phyloP scores from a whole-genome alignment of 305 asterid genomes.

The Lippia alba region DNA sequence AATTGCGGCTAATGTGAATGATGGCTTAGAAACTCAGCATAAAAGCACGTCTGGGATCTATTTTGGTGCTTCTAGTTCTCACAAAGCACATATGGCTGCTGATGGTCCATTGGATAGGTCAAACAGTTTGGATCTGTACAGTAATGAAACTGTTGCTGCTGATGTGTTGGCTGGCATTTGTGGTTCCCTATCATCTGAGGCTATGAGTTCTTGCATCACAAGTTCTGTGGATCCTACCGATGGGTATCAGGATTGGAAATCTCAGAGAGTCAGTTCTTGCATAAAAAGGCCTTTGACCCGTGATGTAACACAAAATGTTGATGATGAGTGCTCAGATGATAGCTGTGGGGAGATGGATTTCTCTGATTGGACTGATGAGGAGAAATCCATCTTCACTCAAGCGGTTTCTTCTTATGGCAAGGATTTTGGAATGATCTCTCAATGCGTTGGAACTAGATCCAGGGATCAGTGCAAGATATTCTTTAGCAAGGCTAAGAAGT shows the following conservation, averaged over 20 bases:
- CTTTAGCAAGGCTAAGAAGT: slow-evolving; percentile 87
- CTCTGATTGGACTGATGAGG: slow-evolving; percentile 92
- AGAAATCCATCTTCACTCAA: slow-evolving; percentile 72
- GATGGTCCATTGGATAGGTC: slow-evolving; percentile 54
- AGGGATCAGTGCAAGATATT: slow-evolving; percentile 85
- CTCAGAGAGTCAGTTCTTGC: slow-evolving; percentile 56
- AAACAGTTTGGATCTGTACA: slow-evolving; percentile 60
- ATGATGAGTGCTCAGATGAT: slow-evolving; percentile 92
- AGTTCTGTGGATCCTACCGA: slow-evolving; percentile 86
- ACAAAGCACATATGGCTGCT: slow-evolving; percentile 45
- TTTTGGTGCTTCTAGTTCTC: slow-evolving; percentile 47
- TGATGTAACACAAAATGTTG: slow-evolving; percentile 66
- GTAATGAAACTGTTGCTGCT: slow-evolving; percentile 84
- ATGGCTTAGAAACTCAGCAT: slow-evolving; percentile 52
- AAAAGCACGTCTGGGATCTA: slow-evolving; percentile 50
- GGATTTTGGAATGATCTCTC: slow-evolving; percentile 78
- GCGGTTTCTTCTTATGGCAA: slow-evolving; percentile 82
- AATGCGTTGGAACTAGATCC: slow-evolving; percentile 68
- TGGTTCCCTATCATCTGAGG: slow-evolving; percentile 96
- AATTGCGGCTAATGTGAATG: slow-evolving; percentile 65
- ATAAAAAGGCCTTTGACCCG: slow-evolving; percentile 67
- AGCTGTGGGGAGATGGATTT: slow-evolving; percentile 87
- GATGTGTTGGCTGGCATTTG: slow-evolving; percentile 97
- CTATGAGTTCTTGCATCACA: slow-evolving; percentile 93
- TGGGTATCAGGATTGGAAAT: slow-evolving; percentile 66